A percentile compares a stretch with the other conserved stretches of the same genome.
Evolutionary conservation across 148 eudicot genomes (phyloP).

Genomic region (Drosera capensis): DNA sequence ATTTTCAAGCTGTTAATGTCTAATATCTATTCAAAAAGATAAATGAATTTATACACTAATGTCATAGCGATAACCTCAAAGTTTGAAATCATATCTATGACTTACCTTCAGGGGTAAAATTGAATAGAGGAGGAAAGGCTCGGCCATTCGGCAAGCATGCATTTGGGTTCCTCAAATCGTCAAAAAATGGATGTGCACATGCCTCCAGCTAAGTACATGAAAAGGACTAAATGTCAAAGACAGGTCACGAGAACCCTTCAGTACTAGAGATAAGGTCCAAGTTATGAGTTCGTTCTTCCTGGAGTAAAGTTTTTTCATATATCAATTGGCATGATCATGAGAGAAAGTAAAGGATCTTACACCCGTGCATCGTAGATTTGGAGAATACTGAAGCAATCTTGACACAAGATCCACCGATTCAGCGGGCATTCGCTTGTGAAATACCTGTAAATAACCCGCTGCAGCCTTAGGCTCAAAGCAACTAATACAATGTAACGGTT

Average conservation of each 20-base stretch:
- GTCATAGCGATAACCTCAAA: no score
- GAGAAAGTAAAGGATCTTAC: constrained; percentile 29
- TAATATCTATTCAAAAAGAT: no score
- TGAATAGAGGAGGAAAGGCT: constrained; percentile 63
- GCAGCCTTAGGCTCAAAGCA: neutral
- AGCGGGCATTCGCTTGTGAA: constrained; percentile 63
- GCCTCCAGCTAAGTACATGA: constrained; percentile 69
- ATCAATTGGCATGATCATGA: neutral
- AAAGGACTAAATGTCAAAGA: constrained; percentile 2
- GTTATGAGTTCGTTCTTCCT: no score
- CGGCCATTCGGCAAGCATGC: constrained; percentile 65
- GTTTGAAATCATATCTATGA: no score
- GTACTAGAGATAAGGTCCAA: no score
- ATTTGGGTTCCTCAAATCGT: constrained; percentile 66
- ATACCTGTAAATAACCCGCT: constrained; percentile 28
- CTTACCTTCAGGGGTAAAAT: constrained; percentile 75
- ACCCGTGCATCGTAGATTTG: constrained; percentile 63
- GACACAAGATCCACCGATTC: constrained; percentile 89
- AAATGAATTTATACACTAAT: no score
- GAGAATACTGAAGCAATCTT: constrained; percentile 81
- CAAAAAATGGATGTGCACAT: constrained; percentile 94
- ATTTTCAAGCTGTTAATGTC: no score
- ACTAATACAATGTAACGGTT: no score
- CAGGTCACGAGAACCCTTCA: no score
- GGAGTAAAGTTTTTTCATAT: neutral